phyloP scores from a whole-genome alignment of 345 rosid genomes.

The Lumnitzera littorea region DNA sequence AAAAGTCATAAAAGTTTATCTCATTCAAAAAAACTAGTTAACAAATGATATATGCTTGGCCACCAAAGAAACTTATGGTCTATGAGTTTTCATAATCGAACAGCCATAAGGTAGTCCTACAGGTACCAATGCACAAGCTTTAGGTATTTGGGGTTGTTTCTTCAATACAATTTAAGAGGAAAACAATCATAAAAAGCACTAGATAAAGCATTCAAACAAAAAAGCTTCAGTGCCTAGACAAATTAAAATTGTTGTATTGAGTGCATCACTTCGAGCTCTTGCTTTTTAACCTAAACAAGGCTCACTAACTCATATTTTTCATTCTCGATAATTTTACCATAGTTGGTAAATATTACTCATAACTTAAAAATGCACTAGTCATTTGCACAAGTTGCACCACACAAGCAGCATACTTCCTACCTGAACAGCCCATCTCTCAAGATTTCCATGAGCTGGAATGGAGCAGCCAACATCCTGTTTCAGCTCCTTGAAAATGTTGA shows the following conservation, averaged over 20 bases:
- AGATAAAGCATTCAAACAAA: not conserved
- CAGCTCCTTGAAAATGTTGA: constrained; percentile 87
- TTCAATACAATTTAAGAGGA: not conserved
- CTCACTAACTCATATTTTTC: too few species aligned
- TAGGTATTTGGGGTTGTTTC: too few species aligned
- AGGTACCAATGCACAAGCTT: too few species aligned
- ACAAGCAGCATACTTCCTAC: constrained; percentile 13
- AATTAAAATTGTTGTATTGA: not conserved
- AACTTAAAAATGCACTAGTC: not conserved
- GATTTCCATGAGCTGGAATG: constrained; percentile 81
- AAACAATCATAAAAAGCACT: not conserved
- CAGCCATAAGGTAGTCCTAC: too few species aligned
- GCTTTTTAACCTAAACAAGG: too few species aligned
- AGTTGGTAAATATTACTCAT: too few species aligned
- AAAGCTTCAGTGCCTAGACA: not conserved
- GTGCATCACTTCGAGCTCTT: not conserved
- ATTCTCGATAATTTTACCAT: too few species aligned
- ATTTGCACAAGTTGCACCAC: not conserved
- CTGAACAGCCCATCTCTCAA: constrained; percentile 85
- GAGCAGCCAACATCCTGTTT: constrained; percentile 79
- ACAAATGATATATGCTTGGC: too few species aligned
- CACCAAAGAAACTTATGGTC: too few species aligned
- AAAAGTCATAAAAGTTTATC: too few species aligned
- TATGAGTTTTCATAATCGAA: too few species aligned
- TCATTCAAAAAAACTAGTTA: too few species aligned